Base-by-base conservation (phyloP, 2,329 filamentous ascomycete species). In the Daldinia sp. region DNA sequence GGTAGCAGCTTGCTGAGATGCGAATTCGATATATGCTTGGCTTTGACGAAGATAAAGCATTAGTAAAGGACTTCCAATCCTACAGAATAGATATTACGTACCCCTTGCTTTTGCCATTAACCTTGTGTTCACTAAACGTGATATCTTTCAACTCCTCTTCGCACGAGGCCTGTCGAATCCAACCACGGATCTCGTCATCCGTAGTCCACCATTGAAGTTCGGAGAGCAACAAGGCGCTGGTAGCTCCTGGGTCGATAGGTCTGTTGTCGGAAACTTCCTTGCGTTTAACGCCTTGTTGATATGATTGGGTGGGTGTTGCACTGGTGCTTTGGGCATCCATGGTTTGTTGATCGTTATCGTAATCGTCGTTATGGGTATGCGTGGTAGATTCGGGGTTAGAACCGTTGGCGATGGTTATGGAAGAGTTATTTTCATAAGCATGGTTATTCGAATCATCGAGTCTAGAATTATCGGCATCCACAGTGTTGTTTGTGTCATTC, bases 51-150 rank as follows among this genome's bases (percentile, higher is more conserved):
- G 7, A n/a, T 21, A 9, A n/a, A 4, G 13, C 19, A 17, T 68
- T 50, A 68, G 58, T 43, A 54, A 19, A 32, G 10, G 4, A 39
- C 30, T 10, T 13, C 13, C 10, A 19, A 19, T 5, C 25, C 39
- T 21, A 34, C n/a, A 10, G 23, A 21, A 17, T 27, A 53, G 4
- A 41, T 30, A 11, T 13, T 17, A 78, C 88, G 67, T 83, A 96
- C 94, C 95, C 94, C 81, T 98, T 97, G 79, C 93, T 97, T 81
- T 99, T 99, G 70, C 95, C 95, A 70, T 99, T 99, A 48, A 98
- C 94, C 76, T 99, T 99, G 79, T 98, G 95, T 77, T 99, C 95
- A 72, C 93, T 97, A 77, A 98, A 99, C 0, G 94, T 97, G 52
- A 99, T 87, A 64, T 98, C 95, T 72, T 92, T 93, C 15, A 98